phyloP scores from a whole-genome alignment of 2,329 filamentous ascomycete genomes.

The Stemphylium vesicarium region DNA sequence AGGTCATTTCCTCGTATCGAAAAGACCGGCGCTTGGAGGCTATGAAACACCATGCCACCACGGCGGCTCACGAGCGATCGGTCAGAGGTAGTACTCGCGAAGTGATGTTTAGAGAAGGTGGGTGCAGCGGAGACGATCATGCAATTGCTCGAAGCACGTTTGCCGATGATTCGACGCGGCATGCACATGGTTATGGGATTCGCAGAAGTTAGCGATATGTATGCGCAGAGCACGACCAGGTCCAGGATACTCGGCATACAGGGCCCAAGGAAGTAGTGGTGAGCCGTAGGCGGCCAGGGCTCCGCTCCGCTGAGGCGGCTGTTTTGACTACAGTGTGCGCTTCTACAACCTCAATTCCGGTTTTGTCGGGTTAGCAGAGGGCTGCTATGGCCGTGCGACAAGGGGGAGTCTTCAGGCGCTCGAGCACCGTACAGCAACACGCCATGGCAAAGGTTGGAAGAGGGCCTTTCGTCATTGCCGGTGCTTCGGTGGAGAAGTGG shows the following conservation, averaged over 20 bases:
- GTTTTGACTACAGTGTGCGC: constrained; percentile 20
- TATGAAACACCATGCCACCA: constrained; percentile 2
- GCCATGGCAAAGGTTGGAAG: not conserved
- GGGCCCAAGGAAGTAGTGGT: constrained; percentile 9
- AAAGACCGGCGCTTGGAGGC: constrained; percentile 4
- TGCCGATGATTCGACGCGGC: constrained; percentile 27
- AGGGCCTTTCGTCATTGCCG: constrained; percentile 32
- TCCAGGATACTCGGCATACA: constrained; percentile 15
- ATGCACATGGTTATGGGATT: constrained; percentile 13
- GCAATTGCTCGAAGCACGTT: constrained; percentile 22
- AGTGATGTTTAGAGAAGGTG: constrained; percentile 6
- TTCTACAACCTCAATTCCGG: constrained; percentile 19
- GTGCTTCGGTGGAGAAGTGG: constrained; percentile 25
- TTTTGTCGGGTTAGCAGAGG: constrained; percentile 28
- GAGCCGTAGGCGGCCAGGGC: constrained; percentile 20
- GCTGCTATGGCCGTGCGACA: constrained; percentile 25
- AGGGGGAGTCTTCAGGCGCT: constrained; percentile 10
- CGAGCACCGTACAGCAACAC: not conserved
- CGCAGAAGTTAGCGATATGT: constrained; percentile 15
- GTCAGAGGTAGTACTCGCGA: not conserved
- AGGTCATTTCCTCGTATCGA: constrained; percentile 14
- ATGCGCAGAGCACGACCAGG: not conserved
- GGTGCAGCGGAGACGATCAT: constrained; percentile 21
- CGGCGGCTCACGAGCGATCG: not conserved
- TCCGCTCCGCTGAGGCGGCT: constrained; percentile 21